A percentile compares a stretch with the other conserved stretches of the same genome.
These are phyloP conservation scores for Penicillium sp. DNA, from an alignment of 2,329 filamentous ascomycete genomes.

Conservation along the genomic window DNA sequence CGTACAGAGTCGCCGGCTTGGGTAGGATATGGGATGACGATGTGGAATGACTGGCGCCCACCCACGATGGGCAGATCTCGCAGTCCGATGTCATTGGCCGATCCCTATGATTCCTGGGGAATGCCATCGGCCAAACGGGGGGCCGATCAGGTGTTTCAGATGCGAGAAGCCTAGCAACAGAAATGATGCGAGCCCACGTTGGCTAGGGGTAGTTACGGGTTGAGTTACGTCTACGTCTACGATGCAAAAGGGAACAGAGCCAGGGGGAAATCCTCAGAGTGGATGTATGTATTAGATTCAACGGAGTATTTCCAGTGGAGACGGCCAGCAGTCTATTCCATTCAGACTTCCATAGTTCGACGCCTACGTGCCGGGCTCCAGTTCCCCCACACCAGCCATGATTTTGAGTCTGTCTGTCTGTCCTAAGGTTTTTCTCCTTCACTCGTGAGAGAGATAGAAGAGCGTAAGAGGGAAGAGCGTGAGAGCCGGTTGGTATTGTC, in stretches of 20 bases:
- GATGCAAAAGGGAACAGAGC: not conserved
- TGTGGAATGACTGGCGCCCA: conserved; percentile 25
- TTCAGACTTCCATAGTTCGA: conserved; percentile 28
- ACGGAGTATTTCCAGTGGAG: conserved; percentile 24
- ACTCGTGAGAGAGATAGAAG: too few relatives aligned
- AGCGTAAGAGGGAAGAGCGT: too few relatives aligned
- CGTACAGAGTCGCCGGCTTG: conserved; percentile 11
- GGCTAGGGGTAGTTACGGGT: not conserved
- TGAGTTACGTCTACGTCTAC: too few relatives aligned
- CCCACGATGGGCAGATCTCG: conserved; percentile 18
- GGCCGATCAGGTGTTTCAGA: conserved; percentile 30
- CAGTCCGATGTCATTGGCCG: conserved; percentile 24
- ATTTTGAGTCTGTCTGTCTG: conserved; percentile 13
- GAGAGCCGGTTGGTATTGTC: conserved; percentile 3
- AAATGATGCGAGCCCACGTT: conserved; percentile 3
- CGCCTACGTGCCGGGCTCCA: conserved; percentile 23
- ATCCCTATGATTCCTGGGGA: conserved; percentile 28
- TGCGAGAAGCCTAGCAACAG: conserved; percentile 19
- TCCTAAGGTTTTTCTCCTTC: not conserved
- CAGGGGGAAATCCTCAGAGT: too few relatives aligned
- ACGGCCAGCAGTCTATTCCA: conserved; percentile 21
- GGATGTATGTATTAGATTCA: not conserved
- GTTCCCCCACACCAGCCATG: conserved; percentile 26
- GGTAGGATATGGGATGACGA: conserved; percentile 28
- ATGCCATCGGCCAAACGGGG: conserved; percentile 28